These are phyloP conservation scores for Ceratobasidium sp. DNA, from an alignment of 1,284 basidiomycete genomes.

Conservation along the genomic window DNA sequence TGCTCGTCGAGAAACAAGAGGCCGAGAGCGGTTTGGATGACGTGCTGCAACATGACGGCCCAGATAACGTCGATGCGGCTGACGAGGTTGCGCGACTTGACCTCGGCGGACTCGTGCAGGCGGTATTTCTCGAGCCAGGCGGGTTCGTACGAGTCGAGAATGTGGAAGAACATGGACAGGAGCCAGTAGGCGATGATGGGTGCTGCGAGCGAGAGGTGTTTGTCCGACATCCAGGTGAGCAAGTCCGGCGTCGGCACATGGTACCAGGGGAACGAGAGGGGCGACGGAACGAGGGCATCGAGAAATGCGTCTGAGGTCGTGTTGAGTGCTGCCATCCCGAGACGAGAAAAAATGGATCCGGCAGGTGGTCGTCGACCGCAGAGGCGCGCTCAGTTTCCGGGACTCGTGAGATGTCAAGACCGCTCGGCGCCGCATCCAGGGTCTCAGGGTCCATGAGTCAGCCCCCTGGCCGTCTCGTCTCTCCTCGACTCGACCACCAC, in stretches of 20 bases:
- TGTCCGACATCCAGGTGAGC: slow-evolving; percentile 72
- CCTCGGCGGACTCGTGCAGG: slow-evolving; percentile 88
- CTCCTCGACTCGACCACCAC: not conserved
- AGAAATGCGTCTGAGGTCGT: slow-evolving; percentile 3
- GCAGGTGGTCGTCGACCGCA: not conserved
- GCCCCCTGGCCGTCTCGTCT: not conserved
- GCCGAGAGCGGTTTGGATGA: slow-evolving; percentile 83
- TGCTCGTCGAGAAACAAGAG: slow-evolving; percentile 60
- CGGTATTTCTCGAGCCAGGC: slow-evolving; percentile 84
- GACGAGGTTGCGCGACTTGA: slow-evolving; percentile 78
- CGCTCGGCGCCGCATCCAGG: slow-evolving; percentile 23
- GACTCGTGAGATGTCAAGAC: slow-evolving; percentile 18
- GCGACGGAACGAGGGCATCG: slow-evolving; percentile 40
- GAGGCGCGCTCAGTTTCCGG: not conserved
- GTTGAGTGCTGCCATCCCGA: slow-evolving; percentile 1
- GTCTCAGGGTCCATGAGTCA: not conserved
- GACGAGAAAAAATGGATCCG: not conserved
- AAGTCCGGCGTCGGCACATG: slow-evolving; percentile 62
- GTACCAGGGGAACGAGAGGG: slow-evolving; percentile 63
- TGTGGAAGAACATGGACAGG: slow-evolving; percentile 80
- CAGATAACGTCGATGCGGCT: slow-evolving; percentile 72
- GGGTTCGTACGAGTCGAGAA: slow-evolving; percentile 77
- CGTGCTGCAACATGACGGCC: slow-evolving; percentile 86
- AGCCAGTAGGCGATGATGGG: slow-evolving; percentile 91
- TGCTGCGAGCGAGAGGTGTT: slow-evolving; percentile 72